These are phyloP conservation scores for Colletotrichum sp. DNA, from an alignment of 2,329 filamentous ascomycete genomes.

Conservation along the genomic window DNA sequence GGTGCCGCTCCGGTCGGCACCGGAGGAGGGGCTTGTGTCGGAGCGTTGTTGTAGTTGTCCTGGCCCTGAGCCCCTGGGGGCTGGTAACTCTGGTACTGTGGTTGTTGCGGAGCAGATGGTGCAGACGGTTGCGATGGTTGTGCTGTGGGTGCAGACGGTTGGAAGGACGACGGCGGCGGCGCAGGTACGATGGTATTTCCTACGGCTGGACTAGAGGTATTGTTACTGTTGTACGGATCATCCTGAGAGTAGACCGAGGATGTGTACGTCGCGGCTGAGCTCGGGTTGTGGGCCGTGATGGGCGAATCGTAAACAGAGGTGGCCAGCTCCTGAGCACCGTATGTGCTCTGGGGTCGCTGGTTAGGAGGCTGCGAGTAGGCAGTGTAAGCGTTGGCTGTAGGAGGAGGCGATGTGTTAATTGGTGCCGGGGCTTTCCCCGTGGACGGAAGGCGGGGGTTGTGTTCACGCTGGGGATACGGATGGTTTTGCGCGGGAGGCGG, in stretches of 20 bases:
- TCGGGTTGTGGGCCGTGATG: conserved; percentile 57
- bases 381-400: conserved; percentile 52
- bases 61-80: conserved; percentile 32
- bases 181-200: conserved; percentile 32
- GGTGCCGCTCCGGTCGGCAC: conserved; percentile 42
- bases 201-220: conserved; percentile 33
- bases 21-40: conserved; percentile 30
- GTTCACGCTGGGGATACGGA: conserved; percentile 56
- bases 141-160: conserved; percentile 21
- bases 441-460: conserved; percentile 52
- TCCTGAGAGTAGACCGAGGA: conserved; percentile 55
- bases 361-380: conserved; percentile 50
- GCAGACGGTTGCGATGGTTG: conserved; percentile 23
- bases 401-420: conserved; percentile 56
- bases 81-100: conserved; percentile 48
- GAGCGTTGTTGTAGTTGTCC: conserved; percentile 32
- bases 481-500: conserved; percentile 38
- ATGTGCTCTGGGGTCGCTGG: conserved; percentile 69
- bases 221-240: conserved; percentile 51
- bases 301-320: conserved; percentile 81
- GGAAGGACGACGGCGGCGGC: conserved; percentile 23
- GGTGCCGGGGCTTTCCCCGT: conserved; percentile 53
- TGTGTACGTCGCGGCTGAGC: conserved; percentile 46
- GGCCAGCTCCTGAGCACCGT: conserved; percentile 77
- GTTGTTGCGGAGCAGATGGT: conserved; percentile 22